Conservation (phyloP, 768 basidiomycete genomes). For the Suillus subalutaceus region DNA sequence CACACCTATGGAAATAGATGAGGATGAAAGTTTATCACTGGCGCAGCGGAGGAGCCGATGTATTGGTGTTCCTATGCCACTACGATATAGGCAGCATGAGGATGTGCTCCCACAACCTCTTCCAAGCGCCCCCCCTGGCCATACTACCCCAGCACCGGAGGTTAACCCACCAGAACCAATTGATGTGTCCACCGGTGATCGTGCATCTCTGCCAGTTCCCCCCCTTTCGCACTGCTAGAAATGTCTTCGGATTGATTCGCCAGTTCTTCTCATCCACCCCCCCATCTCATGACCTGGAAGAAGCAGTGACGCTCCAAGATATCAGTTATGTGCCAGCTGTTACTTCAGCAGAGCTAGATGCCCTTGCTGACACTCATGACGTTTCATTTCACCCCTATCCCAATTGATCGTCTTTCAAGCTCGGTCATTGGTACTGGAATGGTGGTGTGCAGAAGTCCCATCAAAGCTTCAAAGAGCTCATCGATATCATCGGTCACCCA, state of each 20-base stretch:
- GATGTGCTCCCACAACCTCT: slow-evolving; percentile 10
- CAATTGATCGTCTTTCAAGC: too few relatives aligned
- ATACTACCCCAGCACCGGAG: not conserved
- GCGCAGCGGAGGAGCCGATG: not conserved
- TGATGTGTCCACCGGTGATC: not conserved
- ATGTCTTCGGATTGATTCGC: slow-evolving; percentile 3
- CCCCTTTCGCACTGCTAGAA: not conserved
- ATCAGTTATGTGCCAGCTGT: too few relatives aligned
- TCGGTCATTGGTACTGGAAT: too few relatives aligned
- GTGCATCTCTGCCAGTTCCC: not conserved
- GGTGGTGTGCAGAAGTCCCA: too few relatives aligned
- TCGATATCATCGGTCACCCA: too few relatives aligned
- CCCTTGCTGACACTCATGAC: too few relatives aligned
- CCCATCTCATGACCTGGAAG: too few relatives aligned
- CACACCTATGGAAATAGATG: not conserved
- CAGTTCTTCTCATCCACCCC: too few relatives aligned
- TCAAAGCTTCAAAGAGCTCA: too few relatives aligned
- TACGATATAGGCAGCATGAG: not conserved
- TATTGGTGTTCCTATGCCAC: not conserved
- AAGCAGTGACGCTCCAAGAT: too few relatives aligned
- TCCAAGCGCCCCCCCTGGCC: not conserved
- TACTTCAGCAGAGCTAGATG: too few relatives aligned
- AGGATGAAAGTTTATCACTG: not conserved
- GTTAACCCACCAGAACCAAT: not conserved
- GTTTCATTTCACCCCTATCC: too few relatives aligned